Conservation (phyloP, 345 rosid genomes). For the Ceriops decandra region DNA sequence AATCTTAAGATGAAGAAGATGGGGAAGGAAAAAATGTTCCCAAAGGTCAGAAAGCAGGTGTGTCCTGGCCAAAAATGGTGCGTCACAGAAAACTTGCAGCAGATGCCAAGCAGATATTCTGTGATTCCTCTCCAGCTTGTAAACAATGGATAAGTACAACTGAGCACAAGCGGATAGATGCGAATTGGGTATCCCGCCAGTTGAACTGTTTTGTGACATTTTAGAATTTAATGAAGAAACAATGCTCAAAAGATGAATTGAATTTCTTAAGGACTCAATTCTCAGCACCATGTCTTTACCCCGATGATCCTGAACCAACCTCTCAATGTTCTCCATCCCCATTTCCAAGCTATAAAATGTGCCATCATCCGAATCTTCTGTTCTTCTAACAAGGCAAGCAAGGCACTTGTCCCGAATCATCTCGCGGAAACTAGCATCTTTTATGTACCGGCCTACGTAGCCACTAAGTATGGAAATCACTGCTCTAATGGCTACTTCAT, state of each 20-base stretch:
- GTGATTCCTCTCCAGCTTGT: constrained; percentile 58
- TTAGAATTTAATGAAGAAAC: constrained; percentile 47
- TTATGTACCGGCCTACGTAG: constrained; percentile 40
- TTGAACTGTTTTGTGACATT: constrained; percentile 28
- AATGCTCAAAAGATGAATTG: constrained; percentile 35
- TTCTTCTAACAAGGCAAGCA: constrained; percentile 31
- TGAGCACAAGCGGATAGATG: constrained; percentile 59
- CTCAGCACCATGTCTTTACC: constrained; percentile 25
- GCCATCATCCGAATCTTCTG: constrained; percentile 25
- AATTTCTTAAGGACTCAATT: constrained; percentile 27
- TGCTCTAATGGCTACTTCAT: constrained; percentile 44
- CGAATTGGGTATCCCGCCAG: constrained; percentile 48
- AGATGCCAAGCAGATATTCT: constrained; percentile 44
- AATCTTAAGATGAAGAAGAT: constrained; percentile 60
- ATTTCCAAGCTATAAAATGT: constrained; percentile 32
- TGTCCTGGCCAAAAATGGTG: constrained; percentile 51
- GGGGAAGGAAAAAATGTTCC: constrained; percentile 68
- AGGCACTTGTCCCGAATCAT: constrained; percentile 37
- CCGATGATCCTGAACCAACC: constrained; percentile 24
- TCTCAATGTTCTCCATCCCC: constrained; percentile 42
- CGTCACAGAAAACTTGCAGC: constrained; percentile 53
- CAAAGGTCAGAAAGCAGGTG: constrained; percentile 65
- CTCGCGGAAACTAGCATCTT: constrained; percentile 40
- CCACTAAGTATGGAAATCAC: constrained; percentile 54
- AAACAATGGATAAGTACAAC: constrained; percentile 47